These are phyloP conservation scores for Syzygium malaccense DNA, from an alignment of 441 rosid genomes.

Conservation along the genomic window DNA sequence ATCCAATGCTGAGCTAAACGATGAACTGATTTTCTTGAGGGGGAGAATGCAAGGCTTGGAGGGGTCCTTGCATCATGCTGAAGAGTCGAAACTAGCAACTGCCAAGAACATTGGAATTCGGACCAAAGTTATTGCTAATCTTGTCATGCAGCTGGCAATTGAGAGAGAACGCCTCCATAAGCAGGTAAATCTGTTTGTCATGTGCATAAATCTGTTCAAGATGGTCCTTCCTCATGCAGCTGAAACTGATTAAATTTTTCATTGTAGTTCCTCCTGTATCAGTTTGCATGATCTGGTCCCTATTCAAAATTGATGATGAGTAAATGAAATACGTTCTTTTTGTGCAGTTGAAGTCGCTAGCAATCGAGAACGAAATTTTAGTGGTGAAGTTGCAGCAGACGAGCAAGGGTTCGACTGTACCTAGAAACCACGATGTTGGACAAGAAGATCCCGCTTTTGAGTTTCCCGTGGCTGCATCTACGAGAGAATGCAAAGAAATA, in stretches of 20 bases:
- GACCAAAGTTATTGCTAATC: conserved; percentile 63
- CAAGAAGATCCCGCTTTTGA: conserved; percentile 14
- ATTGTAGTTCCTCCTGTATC: not conserved
- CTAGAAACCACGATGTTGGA: conserved; percentile 3
- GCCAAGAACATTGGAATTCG: conserved; percentile 61
- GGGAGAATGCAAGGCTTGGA: conserved; percentile 59
- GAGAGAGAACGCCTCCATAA: conserved; percentile 87
- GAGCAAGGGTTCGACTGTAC: conserved; percentile 19
- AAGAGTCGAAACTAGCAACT: conserved; percentile 57
- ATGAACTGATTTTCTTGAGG: conserved; percentile 59
- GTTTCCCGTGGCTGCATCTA: conserved; percentile 9
- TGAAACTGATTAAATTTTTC: not conserved
- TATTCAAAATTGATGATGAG: not conserved
- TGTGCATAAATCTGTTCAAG: not conserved
- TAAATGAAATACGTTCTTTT: not conserved
- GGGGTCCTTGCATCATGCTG: conserved; percentile 55
- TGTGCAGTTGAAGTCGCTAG: conserved; percentile 53
- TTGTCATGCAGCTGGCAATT: conserved; percentile 63
- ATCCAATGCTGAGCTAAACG: conserved; percentile 60
- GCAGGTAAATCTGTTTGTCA: conserved; percentile 41
- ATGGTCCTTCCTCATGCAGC: not conserved
- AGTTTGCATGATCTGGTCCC: not conserved
- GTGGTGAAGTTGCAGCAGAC: conserved; percentile 43
- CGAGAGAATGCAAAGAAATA: conserved; percentile 17
- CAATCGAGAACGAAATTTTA: conserved; percentile 51